These are phyloP conservation scores for Avena eriantha DNA, from an alignment of 176 grass and related monocot species.

Conservation along the genomic window DNA sequence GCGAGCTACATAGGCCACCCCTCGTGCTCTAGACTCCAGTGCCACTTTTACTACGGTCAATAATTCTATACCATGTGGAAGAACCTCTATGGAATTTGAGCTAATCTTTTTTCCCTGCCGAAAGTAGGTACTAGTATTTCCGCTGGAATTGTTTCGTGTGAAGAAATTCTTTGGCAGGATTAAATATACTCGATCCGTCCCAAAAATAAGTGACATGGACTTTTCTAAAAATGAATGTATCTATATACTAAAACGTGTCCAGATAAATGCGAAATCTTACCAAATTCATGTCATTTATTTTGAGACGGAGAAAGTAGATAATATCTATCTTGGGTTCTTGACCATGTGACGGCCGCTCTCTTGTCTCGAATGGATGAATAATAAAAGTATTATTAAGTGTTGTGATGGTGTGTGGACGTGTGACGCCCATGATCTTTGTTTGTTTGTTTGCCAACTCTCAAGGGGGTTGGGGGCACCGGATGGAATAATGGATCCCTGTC, in stretches of 20 bases:
- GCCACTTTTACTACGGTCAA: neutral
- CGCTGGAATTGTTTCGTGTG: neutral
- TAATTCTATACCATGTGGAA: neutral
- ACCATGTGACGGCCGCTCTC: too few relatives aligned
- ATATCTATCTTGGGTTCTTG: too few relatives aligned
- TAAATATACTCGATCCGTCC: too few relatives aligned
- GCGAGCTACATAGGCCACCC: too few relatives aligned
- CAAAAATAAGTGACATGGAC: too few relatives aligned
- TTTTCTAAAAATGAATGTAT: too few relatives aligned
- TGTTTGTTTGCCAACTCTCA: slow-evolving; percentile 19
- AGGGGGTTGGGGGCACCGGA: neutral
- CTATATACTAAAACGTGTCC: too few relatives aligned
- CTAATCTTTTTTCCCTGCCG: neutral
- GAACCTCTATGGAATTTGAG: neutral
- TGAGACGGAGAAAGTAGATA: too few relatives aligned
- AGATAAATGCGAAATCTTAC: too few relatives aligned
- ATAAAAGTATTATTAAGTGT: neutral
- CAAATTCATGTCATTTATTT: too few relatives aligned
- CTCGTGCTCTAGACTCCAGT: too few relatives aligned
- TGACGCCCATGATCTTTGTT: slow-evolving; percentile 19
- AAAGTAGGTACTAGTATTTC: neutral
- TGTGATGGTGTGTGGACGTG: neutral
- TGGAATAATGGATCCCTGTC: slow-evolving; percentile 3
- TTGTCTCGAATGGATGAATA: neutral
- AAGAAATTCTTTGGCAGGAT: neutral